Evolutionary conservation across 2,329 filamentous ascomycete genomes (phyloP), one percentile per base, ranked within the genome.

Genomic region (Gyromitra esculenta): DNA sequence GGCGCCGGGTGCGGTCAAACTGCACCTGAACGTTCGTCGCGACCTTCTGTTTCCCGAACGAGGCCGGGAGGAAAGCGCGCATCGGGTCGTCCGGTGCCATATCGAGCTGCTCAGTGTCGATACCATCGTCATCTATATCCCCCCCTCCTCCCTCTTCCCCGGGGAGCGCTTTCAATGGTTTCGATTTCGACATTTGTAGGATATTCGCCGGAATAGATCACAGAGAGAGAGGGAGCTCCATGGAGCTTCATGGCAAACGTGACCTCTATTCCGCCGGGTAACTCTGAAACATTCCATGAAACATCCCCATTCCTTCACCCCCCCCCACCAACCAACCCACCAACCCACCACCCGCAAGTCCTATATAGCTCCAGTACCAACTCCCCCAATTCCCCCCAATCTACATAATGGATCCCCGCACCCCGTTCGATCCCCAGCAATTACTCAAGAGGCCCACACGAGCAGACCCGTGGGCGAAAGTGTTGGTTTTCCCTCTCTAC

Each of bases 31-130:
- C 45, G 45, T 80, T 63, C 25, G 68, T 73, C 39, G 48, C 86
- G 78, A 90, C 89, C 80, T 89, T 90, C 82, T 92, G 91, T 83
- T 95, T 97, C 67, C 95, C 95, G 82, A 98, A 97, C 0, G 92
- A 89, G 1, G 90, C 87, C 0, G 95, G 94, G 77, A 97, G 85
- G 82, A 94, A 96, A 65, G 89, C 87, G 81, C 90, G 88, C 86
- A 95, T 88, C 52, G 90, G 90, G 78, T 93, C 91, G 82, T 93
- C 89, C 21, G 85, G 85, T 43, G 87, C 86, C 77, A 90, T 81
- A 43, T 86, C 85, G 18, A 87, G 86, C 31, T 82, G 84, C 80
- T 90, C 88, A 54, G 91, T 84, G 77, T 88, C 86, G 2, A 78
- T 9, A 3, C 70, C 65, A 11, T 77, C 64, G 41, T 77, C 72